A percentile compares a stretch with the other conserved stretches of the same genome.
These are phyloP conservation scores for Ramaria sp. DNA, from an alignment of 768 basidiomycete species.

Conservation along the genomic window DNA sequence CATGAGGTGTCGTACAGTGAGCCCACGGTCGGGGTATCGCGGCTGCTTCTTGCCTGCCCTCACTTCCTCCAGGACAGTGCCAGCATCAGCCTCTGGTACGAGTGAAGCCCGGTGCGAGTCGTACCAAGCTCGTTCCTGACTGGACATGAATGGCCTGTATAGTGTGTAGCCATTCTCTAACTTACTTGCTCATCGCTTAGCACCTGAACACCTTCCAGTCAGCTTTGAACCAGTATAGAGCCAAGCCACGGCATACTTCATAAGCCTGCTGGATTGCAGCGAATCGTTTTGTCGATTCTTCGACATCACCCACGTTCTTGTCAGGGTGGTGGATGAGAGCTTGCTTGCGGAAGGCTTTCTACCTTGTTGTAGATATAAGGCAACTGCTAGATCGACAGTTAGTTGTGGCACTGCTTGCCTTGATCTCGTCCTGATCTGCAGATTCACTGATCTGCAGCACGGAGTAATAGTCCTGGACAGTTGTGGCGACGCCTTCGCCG, in stretches of 20 bases:
- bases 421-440: constrained; percentile 84
- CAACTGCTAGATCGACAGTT: constrained; percentile 3
- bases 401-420: constrained; percentile 33
- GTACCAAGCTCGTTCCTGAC: constrained; percentile 97
- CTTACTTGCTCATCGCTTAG: constrained; percentile 90
- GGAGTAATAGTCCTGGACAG: constrained; percentile 64
- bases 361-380: constrained; percentile 7
- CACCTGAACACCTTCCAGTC: constrained; percentile 37
- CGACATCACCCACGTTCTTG: constrained; percentile 75
- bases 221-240: not conserved
- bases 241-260: constrained; percentile 45
- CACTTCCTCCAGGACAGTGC: constrained; percentile 78
- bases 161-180: constrained; percentile 10
- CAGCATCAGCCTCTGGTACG: constrained; percentile 72
- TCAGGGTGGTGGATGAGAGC: constrained; percentile 84
- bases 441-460: constrained; percentile 73
- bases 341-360: constrained; percentile 77
- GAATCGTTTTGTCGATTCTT: constrained; percentile 81
- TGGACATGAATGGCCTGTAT: constrained; percentile 14
- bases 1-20: constrained; percentile 71
- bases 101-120: constrained; percentile 83
- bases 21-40: constrained; percentile 53
- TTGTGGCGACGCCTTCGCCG: constrained; percentile 14
- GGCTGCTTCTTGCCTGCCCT: constrained; percentile 52
- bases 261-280: constrained; percentile 90